Evolutionary conservation across 805 yeast species (phyloP).

Genomic region (Candida xiaguanensis): DNA sequence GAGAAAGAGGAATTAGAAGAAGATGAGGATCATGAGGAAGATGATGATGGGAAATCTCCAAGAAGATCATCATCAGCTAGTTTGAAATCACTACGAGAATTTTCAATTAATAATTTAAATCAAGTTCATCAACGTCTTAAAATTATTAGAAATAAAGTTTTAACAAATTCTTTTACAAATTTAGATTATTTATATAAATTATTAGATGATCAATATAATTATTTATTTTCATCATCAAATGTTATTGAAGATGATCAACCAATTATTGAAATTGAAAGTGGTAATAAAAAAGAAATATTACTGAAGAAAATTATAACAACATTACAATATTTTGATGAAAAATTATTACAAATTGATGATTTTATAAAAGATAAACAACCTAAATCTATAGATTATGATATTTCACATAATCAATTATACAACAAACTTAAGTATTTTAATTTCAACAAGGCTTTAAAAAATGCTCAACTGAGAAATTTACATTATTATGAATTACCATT

Average conservation of each 20-base stretch:
- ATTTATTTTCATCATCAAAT: conserved; percentile 26
- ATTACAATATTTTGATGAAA: conserved; percentile 41
- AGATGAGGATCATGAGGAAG: background rate
- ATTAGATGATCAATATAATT: conserved; percentile 39
- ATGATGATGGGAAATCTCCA: conserved; percentile 3
- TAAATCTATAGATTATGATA: conserved; percentile 20
- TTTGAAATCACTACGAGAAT: conserved; percentile 24
- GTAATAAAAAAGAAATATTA: conserved; percentile 22
- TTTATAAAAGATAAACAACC: conserved; percentile 32
- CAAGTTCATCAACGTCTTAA: conserved; percentile 33
- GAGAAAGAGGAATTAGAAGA: conserved; percentile 1
- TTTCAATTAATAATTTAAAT: conserved; percentile 30
- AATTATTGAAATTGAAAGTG: background rate
- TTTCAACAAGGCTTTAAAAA: conserved; percentile 35
- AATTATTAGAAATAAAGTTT: conserved; percentile 33
- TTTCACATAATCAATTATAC: conserved; percentile 22
- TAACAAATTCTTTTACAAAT: conserved; percentile 34
- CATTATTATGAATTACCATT: conserved; percentile 87
- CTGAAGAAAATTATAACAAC: conserved; percentile 38
- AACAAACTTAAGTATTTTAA: conserved; percentile 34
- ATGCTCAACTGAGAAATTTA: conserved; percentile 37
- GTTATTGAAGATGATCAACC: conserved; percentile 7
- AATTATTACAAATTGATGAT: conserved; percentile 34
- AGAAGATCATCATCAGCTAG: conserved; percentile 29
- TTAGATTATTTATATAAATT: conserved; percentile 36